A percentile compares a stretch with the other conserved stretches of the same genome.
These are phyloP conservation scores for Yamadazyma endophytica DNA, from an alignment of 805 yeast species.

Conservation along the genomic window DNA sequence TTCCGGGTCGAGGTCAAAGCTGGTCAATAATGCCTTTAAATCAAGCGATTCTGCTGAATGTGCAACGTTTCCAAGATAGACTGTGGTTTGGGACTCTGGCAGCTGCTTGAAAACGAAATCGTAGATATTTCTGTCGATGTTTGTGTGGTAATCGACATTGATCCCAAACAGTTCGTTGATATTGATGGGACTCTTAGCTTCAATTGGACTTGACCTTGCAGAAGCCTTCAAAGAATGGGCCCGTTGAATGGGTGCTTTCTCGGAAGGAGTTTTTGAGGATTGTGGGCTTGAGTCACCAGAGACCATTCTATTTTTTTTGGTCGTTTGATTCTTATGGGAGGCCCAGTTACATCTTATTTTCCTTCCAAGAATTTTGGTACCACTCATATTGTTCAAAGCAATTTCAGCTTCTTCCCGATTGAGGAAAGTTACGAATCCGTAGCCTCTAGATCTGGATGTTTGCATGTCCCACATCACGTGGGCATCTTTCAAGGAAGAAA, in stretches of 20 bases:
- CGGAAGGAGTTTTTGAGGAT: too few relatives aligned
- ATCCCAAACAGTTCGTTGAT: too few relatives aligned
- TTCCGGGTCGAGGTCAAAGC: constrained; percentile 79
- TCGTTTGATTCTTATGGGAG: constrained; percentile 51
- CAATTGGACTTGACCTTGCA: too few relatives aligned
- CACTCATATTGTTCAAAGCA: constrained; percentile 73
- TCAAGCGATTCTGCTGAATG: constrained; percentile 72
- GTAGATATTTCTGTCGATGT: constrained; percentile 50
- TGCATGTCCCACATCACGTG: constrained; percentile 98
- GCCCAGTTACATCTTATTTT: constrained; percentile 89
- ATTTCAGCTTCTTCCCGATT: constrained; percentile 65
- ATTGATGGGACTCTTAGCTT: too few relatives aligned
- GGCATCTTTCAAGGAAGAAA: constrained; percentile 67
- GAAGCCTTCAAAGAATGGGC: too few relatives aligned
- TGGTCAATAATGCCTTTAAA: constrained; percentile 67
- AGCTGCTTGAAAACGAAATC: constrained; percentile 73
- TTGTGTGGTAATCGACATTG: too few relatives aligned
- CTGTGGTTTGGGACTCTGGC: constrained; percentile 82
- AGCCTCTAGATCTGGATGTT: constrained; percentile 86
- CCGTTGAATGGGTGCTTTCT: too few relatives aligned
- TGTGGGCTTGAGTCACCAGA: too few relatives aligned
- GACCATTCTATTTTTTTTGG: constrained; percentile 14
- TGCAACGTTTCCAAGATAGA: constrained; percentile 81
- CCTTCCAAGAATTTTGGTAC: constrained; percentile 67
- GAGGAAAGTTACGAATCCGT: constrained; percentile 80